These are phyloP conservation scores for Rhodofomes roseus DNA, from an alignment of 1,284 basidiomycete species.

Conservation along the genomic window DNA sequence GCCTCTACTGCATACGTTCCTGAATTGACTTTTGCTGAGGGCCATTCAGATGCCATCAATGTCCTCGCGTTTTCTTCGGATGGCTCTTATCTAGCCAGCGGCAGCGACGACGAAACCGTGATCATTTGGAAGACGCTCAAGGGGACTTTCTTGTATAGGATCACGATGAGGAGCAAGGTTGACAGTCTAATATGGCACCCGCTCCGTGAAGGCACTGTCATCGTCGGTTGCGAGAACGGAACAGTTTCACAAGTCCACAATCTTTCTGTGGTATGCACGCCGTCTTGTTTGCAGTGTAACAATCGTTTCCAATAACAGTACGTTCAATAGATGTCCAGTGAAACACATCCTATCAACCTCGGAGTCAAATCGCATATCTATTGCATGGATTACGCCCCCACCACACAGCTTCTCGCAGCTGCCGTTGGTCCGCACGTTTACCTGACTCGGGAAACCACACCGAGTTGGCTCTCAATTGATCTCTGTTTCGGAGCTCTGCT, in stretches of 20 bases:
- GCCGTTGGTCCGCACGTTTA: too few species aligned
- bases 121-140: neutral
- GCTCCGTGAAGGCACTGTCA: neutral
- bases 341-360: neutral
- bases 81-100: neutral
- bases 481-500: too few species aligned
- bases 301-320: too few species aligned
- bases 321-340: too few species aligned
- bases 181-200: constrained; percentile 1
- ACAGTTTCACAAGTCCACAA: neutral
- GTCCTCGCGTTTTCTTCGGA: neutral
- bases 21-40: neutral
- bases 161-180: neutral
- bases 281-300: too few species aligned
- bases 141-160: neutral
- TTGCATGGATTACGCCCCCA: too few species aligned
- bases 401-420: too few species aligned
- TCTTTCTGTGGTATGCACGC: neutral
- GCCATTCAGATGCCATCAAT: neutral
- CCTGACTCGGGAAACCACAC: too few species aligned
- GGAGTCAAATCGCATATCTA: too few species aligned
- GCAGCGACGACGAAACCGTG: neutral
- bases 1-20: neutral
- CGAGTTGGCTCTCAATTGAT: too few species aligned
- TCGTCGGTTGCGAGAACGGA: neutral